Evolutionary conservation across 2,329 filamentous ascomycete genomes (phyloP).

Genomic region (Nemania sp.): DNA sequence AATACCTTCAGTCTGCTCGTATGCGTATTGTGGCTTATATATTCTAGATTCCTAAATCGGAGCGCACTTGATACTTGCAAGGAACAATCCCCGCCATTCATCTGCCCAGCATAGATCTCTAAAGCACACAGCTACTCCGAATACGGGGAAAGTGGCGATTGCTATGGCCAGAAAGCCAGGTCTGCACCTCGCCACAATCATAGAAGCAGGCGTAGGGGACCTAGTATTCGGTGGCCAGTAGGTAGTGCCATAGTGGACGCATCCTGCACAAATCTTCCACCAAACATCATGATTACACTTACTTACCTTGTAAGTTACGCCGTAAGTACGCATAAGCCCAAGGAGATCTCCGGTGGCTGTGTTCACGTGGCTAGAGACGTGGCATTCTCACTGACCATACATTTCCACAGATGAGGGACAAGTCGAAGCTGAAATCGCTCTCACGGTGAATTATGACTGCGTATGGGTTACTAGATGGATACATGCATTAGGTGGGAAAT

Average conservation of each 20-base stretch:
- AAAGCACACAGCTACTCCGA: too few species aligned
- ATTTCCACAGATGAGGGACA: not conserved
- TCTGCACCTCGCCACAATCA: conserved; percentile 38
- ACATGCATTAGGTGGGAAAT: not conserved
- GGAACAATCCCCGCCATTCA: too few species aligned
- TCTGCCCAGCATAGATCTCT: too few species aligned
- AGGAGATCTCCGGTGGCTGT: conserved; percentile 31
- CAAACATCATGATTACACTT: conserved; percentile 1
- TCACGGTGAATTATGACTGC: not conserved
- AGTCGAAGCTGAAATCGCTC: not conserved
- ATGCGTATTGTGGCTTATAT: too few species aligned
- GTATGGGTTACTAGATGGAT: not conserved
- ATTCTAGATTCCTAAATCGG: too few species aligned
- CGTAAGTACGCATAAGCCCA: conserved; percentile 2
- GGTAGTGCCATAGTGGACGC: too few species aligned
- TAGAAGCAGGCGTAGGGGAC: conserved; percentile 12
- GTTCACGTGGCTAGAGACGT: conserved; percentile 35
- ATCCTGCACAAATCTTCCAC: not conserved
- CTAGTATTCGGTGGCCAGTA: too few species aligned
- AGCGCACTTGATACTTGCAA: too few species aligned
- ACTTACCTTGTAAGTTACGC: too few species aligned
- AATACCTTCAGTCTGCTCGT: too few species aligned
- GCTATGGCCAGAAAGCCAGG: conserved; percentile 12
- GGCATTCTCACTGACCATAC: conserved; percentile 32
- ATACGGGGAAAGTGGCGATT: conserved; percentile 31